A percentile compares a stretch with the other conserved stretches of the same genome.
These are phyloP conservation scores for Ceratocystis cacaofunesta DNA, from an alignment of 2,329 filamentous ascomycete species.

Conservation along the genomic window DNA sequence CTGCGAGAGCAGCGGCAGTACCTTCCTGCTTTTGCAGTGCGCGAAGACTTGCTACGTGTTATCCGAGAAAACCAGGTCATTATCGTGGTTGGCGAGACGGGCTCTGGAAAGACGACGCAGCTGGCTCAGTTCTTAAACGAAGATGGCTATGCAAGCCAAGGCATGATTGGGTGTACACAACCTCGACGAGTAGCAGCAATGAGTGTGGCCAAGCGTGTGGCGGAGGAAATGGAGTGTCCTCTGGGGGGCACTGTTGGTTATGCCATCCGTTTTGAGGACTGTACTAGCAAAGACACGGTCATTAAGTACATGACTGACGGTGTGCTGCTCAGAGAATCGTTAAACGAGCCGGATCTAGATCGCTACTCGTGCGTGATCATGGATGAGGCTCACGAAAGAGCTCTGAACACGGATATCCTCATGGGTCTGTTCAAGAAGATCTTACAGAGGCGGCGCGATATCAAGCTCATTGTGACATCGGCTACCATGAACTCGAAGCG, in stretches of 20 bases:
- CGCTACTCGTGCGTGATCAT: slow-evolving; percentile 98
- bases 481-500: slow-evolving; percentile 97
- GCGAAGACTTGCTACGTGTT: slow-evolving; percentile 80
- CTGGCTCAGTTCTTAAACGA: slow-evolving; percentile 92
- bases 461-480: slow-evolving; percentile 94
- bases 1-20: slow-evolving; percentile 84
- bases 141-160: slow-evolving; percentile 75
- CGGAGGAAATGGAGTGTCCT: slow-evolving; percentile 93
- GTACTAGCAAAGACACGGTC: slow-evolving; percentile 82
- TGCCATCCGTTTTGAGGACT: slow-evolving; percentile 96
- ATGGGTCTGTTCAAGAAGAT: slow-evolving; percentile 99
- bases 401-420: slow-evolving; percentile 88
- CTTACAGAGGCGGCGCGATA: slow-evolving; percentile 68
- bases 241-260: slow-evolving; percentile 84
- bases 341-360: slow-evolving; percentile 84
- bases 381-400: slow-evolving; percentile 96
- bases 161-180: slow-evolving; percentile 93
- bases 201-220: slow-evolving; percentile 96
- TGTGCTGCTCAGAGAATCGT: slow-evolving; percentile 79
- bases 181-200: slow-evolving; percentile 93
- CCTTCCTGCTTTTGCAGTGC: slow-evolving; percentile 86
- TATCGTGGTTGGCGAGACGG: slow-evolving; percentile 93
- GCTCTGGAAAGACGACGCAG: slow-evolving; percentile 95
- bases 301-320: slow-evolving; percentile 99
- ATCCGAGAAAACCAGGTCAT: slow-evolving; percentile 95